Conservation (phyloP, 1,284 basidiomycete species). For the Trametes polyzona region DNA sequence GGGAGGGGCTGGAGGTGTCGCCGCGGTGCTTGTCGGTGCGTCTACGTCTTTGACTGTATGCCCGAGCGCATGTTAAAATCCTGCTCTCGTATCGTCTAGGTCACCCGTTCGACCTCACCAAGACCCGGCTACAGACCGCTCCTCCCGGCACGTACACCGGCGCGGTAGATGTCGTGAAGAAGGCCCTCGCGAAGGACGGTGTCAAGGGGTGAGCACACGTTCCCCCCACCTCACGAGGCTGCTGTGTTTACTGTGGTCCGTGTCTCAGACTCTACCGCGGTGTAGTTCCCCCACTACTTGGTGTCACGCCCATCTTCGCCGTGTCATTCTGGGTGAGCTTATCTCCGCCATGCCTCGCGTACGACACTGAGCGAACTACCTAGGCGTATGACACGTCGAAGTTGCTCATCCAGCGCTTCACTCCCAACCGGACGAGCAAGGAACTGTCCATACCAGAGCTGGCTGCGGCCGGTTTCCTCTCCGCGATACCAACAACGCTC, state of each 20-base stretch:
- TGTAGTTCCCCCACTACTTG: conserved; percentile 94
- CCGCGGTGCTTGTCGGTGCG: conserved; percentile 87
- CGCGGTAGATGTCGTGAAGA: conserved; percentile 91
- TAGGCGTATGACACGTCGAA: conserved; percentile 96
- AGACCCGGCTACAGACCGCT: conserved; percentile 96
- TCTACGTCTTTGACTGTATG: conserved; percentile 21
- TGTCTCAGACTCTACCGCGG: conserved; percentile 86
- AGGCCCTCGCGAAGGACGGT: conserved; percentile 90
- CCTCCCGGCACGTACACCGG: conserved; percentile 89
- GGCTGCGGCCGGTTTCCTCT: conserved; percentile 93
- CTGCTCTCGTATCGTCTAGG: conserved; percentile 49
- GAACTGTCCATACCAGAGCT: conserved; percentile 82
- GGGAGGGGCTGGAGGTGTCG: conserved; percentile 90
- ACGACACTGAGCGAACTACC: background rate
- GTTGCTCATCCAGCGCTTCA: conserved; percentile 77
- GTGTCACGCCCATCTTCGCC: conserved; percentile 98
- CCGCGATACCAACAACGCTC: conserved; percentile 91
- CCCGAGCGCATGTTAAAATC: background rate
- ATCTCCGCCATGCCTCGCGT: background rate
- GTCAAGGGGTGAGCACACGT: conserved; percentile 82
- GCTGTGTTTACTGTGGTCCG: background rate
- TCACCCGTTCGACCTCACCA: conserved; percentile 97
- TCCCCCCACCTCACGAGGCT: background rate
- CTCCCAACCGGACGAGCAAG: conserved; percentile 69
- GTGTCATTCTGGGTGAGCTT: conserved; percentile 92